These are phyloP conservation scores for Batkoa obscura DNA, from an alignment of 371 early-diverging fungal genomes.

Conservation along the genomic window DNA sequence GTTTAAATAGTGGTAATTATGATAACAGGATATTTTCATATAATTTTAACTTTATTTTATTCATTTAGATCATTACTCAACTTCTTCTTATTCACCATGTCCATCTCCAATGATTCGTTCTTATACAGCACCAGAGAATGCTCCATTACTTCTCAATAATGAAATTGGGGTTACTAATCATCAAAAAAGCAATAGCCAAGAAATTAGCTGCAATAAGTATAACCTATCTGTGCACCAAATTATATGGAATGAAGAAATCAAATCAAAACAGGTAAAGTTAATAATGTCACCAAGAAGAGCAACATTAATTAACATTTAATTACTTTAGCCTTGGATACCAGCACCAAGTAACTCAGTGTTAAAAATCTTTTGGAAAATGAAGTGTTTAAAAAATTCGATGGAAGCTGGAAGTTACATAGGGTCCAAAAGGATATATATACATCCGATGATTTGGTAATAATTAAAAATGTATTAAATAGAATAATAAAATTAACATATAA, in stretches of 20 bases:
- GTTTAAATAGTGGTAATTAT: background rate
- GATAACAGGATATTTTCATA: too few species aligned
- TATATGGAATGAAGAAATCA: background rate
- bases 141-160: background rate
- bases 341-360: background rate
- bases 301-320: too few species aligned
- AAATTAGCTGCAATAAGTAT: background rate
- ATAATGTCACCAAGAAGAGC: too few species aligned
- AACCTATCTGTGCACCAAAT: background rate
- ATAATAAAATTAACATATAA: too few species aligned
- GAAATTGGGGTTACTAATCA: too few species aligned
- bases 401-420: background rate
- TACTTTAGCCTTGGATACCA: constrained; percentile 1
- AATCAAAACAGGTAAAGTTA: too few species aligned
- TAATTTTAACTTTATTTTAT: too few species aligned
- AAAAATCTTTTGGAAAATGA: background rate
- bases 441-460: background rate
- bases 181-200: background rate
- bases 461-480: too few species aligned
- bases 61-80: too few species aligned
- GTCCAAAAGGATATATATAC: background rate
- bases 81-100: background rate
- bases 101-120: background rate
- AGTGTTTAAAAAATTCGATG: background rate
- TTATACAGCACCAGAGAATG: background rate